Base-by-base conservation (phyloP, 345 rosid genomes). In the Eucalyptus cloeziana region DNA sequence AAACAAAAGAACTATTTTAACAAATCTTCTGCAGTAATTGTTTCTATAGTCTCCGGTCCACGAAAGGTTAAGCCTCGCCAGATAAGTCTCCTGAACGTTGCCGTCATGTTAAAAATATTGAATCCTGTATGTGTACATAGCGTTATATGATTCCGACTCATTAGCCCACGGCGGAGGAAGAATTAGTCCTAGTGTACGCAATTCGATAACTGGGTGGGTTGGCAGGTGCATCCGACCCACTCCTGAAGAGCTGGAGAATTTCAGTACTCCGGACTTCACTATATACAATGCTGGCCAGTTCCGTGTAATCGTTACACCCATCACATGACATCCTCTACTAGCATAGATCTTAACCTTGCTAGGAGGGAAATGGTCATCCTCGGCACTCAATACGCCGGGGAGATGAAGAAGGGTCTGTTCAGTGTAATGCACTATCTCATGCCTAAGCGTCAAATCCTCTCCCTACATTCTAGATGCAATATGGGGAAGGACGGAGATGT, bases 191-290 rank as follows among this genome's bases (percentile, higher is more conserved):
- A 60, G 80, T 21, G 49, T n/a, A 92, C 94, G 87, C 93, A 91
- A 93, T 88, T 94, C 88, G 93, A 91, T 95, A 91, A 96, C 89
- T 88, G 96, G 96, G 94, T 95, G 94, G 88, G 58, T 51, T 96
- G 94, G 90, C 98, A 97, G 99, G 99, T 97, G 99, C 91, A 96
- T 97, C 93, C 99, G 99, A 88, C 97, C 98, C 93, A 97, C 99
- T 90, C 94, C 92, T 86, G 98, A 97, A 92, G 99, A 97, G 96
- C 99, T 96, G 90, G 99, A 96, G 98, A 91, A 94, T 90, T 97
- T 97, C 4, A 99, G 99, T 89, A 96, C 99, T 89, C 99, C 99
- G 90, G 99, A 97, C 93, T 97, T 97, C 95, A 97, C 99, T 86
- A 96, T 97, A 86, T 96, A 96, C 98, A 96, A 97, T 92, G 99